Evolutionary conservation across 306 rosid species (phyloP).

Genomic region (Morella rubra): DNA sequence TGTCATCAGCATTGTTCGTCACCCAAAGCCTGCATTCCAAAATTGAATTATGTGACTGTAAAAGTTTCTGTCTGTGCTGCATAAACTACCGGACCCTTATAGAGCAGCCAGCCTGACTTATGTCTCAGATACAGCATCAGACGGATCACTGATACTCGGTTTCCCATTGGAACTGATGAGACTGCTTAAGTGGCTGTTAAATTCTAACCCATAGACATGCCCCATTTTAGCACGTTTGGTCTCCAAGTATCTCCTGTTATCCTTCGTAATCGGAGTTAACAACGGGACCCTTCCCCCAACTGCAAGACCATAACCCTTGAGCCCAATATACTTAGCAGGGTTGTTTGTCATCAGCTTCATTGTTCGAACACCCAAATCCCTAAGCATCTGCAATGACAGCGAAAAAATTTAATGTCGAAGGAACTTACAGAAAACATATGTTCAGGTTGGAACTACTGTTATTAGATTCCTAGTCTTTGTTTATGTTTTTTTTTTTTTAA

Average conservation of each 20-base stretch:
- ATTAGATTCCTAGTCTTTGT: not conserved
- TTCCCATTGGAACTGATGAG: conserved; percentile 38
- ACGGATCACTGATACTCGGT: conserved; percentile 25
- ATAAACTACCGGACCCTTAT: not conserved
- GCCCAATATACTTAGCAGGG: conserved; percentile 76
- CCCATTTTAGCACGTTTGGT: conserved; percentile 82
- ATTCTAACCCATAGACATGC: conserved; percentile 51
- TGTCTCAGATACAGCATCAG: conserved; percentile 30
- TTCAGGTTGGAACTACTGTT: not conserved
- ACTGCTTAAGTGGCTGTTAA: conserved; percentile 33
- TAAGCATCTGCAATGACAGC: conserved; percentile 52
- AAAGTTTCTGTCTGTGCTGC: conserved; percentile 2
- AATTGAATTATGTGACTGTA: not conserved
- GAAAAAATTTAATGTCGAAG: not conserved
- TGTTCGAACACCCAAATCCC: conserved; percentile 75
- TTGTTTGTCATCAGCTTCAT: conserved; percentile 94
- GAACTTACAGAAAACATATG: not conserved
- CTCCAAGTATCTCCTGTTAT: conserved; percentile 73
- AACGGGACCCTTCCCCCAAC: conserved; percentile 76
- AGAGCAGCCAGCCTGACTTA: conserved; percentile 14
- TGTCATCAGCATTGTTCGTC: conserved; percentile 85
- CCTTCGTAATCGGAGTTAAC: conserved; percentile 64
- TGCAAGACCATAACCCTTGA: conserved; percentile 81
- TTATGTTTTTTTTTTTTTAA: not conserved
- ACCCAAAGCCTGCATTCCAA: conserved; percentile 43